Evolutionary conservation across 805 yeast species (phyloP).

Genomic region (Cyberlindnera mississippiensis): DNA sequence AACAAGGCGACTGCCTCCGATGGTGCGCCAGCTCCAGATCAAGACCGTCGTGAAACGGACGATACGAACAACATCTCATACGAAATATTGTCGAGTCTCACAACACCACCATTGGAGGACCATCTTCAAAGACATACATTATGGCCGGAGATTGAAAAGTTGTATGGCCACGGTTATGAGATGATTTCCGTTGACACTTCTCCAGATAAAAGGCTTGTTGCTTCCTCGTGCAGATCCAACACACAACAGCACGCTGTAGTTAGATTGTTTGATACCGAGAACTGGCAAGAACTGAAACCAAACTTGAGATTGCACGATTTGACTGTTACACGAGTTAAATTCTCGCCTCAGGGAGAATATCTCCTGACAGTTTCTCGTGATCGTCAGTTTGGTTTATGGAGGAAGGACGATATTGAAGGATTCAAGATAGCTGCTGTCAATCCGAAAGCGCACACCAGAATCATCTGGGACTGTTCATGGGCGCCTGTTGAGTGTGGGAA

Average conservation of each 20-base stretch:
- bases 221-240: constrained; percentile 91
- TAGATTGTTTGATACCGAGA: constrained; percentile 60
- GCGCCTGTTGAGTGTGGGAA: constrained; percentile 44
- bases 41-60: constrained; percentile 30
- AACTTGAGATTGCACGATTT: constrained; percentile 65
- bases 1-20: constrained; percentile 72
- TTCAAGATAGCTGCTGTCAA: constrained; percentile 38
- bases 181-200: constrained; percentile 73
- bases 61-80: constrained; percentile 37
- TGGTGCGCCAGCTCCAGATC: constrained; percentile 22
- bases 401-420: constrained; percentile 35
- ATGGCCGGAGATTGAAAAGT: constrained; percentile 92
- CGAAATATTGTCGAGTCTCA: constrained; percentile 44
- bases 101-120: constrained; percentile 80
- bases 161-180: constrained; percentile 98
- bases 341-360: constrained; percentile 62
- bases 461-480: constrained; percentile 96
- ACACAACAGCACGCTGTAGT: constrained; percentile 80
- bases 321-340: constrained; percentile 80
- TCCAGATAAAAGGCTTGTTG: constrained; percentile 58
- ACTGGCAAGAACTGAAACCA: constrained; percentile 60
- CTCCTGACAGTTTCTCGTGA: constrained; percentile 84
- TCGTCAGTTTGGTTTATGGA: constrained; percentile 79
- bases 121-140: constrained; percentile 85
- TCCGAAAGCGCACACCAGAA: constrained; percentile 82